A percentile compares a stretch with the other conserved stretches of the same genome.
phyloP scores from a whole-genome alignment of 164 flowering plant species.

The Kalanchoe fedtschenkoi region DNA sequence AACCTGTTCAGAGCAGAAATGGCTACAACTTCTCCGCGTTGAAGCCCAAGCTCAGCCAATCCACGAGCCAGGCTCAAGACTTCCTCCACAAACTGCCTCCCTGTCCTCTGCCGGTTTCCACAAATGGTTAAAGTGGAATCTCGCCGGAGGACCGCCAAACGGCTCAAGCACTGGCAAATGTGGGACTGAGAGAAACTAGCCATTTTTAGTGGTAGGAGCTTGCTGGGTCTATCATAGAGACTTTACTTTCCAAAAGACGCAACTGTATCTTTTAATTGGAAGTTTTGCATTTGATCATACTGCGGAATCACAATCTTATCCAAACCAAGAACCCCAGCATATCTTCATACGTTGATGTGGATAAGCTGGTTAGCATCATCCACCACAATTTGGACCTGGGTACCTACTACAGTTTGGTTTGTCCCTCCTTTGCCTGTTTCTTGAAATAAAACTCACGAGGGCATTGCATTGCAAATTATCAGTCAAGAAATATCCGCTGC shows the following conservation, averaged over 20 bases:
- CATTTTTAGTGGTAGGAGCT: no score
- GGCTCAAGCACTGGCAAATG: conserved; percentile 70
- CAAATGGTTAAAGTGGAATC: conserved; percentile 29
- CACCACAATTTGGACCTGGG: background rate
- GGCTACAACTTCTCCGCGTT: conserved; percentile 60
- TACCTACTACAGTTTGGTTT: background rate
- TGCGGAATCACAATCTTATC: background rate
- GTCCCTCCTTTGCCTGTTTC: no score
- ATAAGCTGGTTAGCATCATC: background rate
- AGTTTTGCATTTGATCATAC: background rate
- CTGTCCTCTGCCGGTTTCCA: conserved; percentile 35
- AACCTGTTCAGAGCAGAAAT: conserved; percentile 91
- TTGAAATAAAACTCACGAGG: no score
- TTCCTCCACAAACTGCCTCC: conserved; percentile 41
- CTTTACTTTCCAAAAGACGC: no score
- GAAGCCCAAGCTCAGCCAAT: conserved; percentile 41
- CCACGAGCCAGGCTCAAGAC: conserved; percentile 47
- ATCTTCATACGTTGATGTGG: background rate
- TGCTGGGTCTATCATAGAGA: background rate
- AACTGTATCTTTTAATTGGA: no score
- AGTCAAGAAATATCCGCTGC: no score
- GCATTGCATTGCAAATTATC: no score
- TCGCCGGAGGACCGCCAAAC: conserved; percentile 29
- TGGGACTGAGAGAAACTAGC: conserved; percentile 34
- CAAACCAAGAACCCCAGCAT: no score